Conservation (phyloP, 306 rosid genomes). For the Cucumis melo region DNA sequence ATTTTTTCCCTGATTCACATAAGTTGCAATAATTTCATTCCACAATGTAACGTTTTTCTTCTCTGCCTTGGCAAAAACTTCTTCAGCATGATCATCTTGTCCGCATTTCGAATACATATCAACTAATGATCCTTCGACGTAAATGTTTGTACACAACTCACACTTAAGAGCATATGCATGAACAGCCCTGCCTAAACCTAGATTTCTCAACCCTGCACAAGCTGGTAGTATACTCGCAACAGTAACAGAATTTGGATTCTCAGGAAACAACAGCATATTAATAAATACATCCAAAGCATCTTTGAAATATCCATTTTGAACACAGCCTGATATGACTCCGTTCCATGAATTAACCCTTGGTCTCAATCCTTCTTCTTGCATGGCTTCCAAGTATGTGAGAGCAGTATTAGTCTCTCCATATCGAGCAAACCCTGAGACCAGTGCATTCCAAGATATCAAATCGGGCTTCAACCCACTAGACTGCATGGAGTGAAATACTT, state of each 20-base stretch:
- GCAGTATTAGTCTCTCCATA: slow-evolving; percentile 28
- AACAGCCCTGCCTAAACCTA: slow-evolving; percentile 25
- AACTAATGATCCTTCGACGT: slow-evolving; percentile 30
- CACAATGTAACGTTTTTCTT: slow-evolving; percentile 24
- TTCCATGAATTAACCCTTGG: slow-evolving; percentile 36
- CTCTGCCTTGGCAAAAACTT: slow-evolving; percentile 12
- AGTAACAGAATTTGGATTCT: slow-evolving; percentile 25
- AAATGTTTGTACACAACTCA: slow-evolving; percentile 19
- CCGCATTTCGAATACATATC: slow-evolving; percentile 32
- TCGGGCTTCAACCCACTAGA: slow-evolving; percentile 23
- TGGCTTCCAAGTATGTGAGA: slow-evolving; percentile 20
- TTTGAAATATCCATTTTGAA: slow-evolving; percentile 24
- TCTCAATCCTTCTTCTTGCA: slow-evolving; percentile 26
- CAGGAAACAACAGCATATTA: slow-evolving; percentile 20
- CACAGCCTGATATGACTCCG: slow-evolving; percentile 34
- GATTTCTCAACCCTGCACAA: slow-evolving; percentile 28
- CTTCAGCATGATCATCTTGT: slow-evolving; percentile 13
- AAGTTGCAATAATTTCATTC: slow-evolving; percentile 31
- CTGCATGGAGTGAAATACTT: slow-evolving; percentile 23
- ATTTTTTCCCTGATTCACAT: slow-evolving; percentile 14
- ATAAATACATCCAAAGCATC: slow-evolving; percentile 26
- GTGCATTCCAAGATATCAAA: slow-evolving; percentile 36
- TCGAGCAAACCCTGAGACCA: slow-evolving; percentile 31
- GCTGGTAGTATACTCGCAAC: slow-evolving; percentile 30
- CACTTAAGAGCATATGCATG: slow-evolving; percentile 24